A percentile compares a stretch with the other conserved stretches of the same genome.
Conservation (phyloP, 2,329 filamentous ascomycete genomes). For the Aureobasidium sp. region DNA sequence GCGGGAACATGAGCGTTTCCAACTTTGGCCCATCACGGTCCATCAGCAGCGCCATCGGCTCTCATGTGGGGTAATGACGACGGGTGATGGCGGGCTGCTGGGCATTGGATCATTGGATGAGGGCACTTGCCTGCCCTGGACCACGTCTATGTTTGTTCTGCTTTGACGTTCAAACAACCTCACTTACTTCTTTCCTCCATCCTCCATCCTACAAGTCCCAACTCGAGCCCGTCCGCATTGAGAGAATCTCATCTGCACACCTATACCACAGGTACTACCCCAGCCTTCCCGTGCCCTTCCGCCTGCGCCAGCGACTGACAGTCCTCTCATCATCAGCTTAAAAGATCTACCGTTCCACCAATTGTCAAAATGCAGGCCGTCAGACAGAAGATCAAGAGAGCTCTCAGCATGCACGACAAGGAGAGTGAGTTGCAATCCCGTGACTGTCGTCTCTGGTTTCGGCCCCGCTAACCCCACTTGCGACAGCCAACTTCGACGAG, state of each 20-base stretch:
- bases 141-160: constrained; percentile 2
- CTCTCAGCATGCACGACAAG: constrained; percentile 31
- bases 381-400: constrained; percentile 30
- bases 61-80: constrained; percentile 8
- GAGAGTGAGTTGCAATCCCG: constrained; percentile 22
- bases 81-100: not conserved
- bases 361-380: constrained; percentile 28
- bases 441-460: not conserved
- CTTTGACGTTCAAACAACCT: not conserved
- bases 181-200: not conserved
- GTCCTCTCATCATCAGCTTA: not conserved
- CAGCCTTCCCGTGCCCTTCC: not conserved
- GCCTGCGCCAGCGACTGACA: not conserved
- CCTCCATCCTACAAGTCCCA: not conserved
- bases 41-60: constrained; percentile 6
- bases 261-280: constrained; percentile 1
- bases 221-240: not conserved
- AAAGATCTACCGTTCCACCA: constrained; percentile 3
- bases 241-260: not conserved
- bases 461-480: constrained; percentile 8
- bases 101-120: constrained; percentile 4
- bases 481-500: constrained; percentile 20
- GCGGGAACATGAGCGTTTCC: constrained; percentile 1
- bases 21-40: not conserved
- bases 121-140: constrained; percentile 7